Evolutionary conservation across 257 asterid genomes (phyloP).

Genomic region (Solanum dulcamara): DNA sequence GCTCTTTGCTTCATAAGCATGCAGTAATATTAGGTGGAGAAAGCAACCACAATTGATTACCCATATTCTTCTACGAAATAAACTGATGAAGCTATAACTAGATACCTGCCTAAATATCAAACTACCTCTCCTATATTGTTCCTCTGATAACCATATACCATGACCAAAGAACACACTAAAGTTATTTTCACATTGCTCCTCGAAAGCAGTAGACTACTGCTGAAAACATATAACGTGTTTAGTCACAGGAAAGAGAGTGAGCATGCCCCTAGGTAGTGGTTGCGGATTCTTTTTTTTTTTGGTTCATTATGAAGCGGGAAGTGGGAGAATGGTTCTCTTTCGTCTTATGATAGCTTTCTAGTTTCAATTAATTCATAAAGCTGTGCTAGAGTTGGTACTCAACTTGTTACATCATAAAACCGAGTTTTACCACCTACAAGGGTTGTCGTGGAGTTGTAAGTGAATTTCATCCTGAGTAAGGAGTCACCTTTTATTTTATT

Average conservation of each 20-base stretch:
- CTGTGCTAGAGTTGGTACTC: neutral
- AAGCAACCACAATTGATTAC: neutral
- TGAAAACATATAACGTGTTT: neutral
- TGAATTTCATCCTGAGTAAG: too few species aligned
- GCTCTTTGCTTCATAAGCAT: neutral
- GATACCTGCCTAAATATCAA: neutral
- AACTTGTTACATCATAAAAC: neutral
- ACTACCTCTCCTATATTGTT: neutral
- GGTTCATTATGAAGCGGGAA: neutral
- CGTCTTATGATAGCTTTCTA: neutral
- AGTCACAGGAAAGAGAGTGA: neutral
- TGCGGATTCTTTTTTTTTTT: neutral
- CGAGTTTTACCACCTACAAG: neutral
- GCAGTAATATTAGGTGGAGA: neutral
- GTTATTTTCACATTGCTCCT: neutral
- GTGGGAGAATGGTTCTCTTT: neutral
- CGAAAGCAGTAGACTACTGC: neutral
- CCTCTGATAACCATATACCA: neutral
- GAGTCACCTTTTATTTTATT: neutral
- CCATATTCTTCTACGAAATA: neutral
- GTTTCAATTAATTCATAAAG: neutral
- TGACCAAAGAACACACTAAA: neutral
- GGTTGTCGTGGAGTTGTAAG: too few species aligned
- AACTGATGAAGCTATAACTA: neutral
- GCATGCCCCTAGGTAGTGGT: neutral